Percentiles rank a stretch among this genome's conserved stretches.
These are phyloP conservation scores for Phytopythium vexans DNA, from an alignment of 352 stramenopile genomes.

Conservation along the genomic window DNA sequence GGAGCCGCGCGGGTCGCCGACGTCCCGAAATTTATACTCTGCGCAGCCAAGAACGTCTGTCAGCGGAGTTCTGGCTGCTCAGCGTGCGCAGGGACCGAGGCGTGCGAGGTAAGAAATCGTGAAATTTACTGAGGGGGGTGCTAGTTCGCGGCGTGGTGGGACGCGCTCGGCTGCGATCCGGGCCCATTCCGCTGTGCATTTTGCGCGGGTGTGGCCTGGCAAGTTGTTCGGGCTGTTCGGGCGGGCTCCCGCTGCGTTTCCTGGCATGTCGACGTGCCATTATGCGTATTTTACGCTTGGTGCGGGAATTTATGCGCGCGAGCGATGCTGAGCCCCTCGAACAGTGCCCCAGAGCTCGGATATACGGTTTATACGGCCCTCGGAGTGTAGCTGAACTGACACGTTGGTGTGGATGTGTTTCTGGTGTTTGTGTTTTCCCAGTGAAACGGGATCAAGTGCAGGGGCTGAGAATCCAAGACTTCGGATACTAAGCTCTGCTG, in stretches of 20 bases:
- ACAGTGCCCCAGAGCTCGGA: too few relatives aligned
- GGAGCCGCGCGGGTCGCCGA: slow-evolving; percentile 6
- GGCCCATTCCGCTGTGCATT: not conserved
- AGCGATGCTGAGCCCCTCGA: not conserved
- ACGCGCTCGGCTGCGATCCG: not conserved
- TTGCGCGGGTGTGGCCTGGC: not conserved
- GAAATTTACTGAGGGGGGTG: slow-evolving; percentile 30
- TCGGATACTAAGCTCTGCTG: too few relatives aligned
- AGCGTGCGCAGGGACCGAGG: slow-evolving; percentile 14
- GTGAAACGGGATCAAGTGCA: too few relatives aligned
- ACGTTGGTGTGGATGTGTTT: too few relatives aligned
- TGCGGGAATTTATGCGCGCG: slow-evolving; percentile 22
- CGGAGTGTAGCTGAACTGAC: too few relatives aligned
- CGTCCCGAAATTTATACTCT: slow-evolving; percentile 33
- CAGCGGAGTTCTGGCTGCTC: slow-evolving; percentile 7
- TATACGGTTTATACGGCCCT: too few relatives aligned
- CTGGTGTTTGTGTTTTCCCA: too few relatives aligned
- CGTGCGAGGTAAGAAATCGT: slow-evolving; percentile 28
- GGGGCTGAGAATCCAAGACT: too few relatives aligned
- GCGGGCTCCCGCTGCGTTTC: slow-evolving; percentile 3
- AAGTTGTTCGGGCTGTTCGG: not conserved
- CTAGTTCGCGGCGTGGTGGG: not conserved
- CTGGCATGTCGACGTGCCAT: not conserved
- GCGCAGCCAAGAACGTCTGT: slow-evolving; percentile 9
- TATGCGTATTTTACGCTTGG: slow-evolving; percentile 25